These are phyloP conservation scores for Avena eriantha DNA, from an alignment of 176 grass and related monocot species.

Conservation along the genomic window DNA sequence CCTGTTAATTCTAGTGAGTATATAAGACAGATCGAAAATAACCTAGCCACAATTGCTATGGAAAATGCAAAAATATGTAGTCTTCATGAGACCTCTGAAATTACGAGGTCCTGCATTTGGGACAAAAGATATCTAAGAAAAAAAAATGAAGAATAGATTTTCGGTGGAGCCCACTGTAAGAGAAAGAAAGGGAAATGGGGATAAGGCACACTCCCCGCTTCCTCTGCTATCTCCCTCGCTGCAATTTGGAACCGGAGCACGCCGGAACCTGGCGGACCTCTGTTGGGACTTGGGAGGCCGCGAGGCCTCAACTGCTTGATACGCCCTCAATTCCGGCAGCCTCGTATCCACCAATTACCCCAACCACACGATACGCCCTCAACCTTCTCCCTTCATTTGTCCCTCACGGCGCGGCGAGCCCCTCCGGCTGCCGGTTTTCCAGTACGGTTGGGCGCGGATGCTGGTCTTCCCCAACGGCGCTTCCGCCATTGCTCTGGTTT, in stretches of 20 bases:
- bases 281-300: not conserved
- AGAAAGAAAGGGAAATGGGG: not conserved
- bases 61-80: no score
- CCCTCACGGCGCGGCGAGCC: not conserved
- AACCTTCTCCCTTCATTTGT: not conserved
- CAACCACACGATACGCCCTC: not conserved
- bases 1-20: no score
- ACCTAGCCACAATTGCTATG: no score
- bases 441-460: not conserved
- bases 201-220: conserved; percentile 6
- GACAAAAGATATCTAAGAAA: no score
- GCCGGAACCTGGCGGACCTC: not conserved
- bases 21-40: no score
- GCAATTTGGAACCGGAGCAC: conserved; percentile 12
- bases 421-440: not conserved
- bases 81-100: no score
- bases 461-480: not conserved
- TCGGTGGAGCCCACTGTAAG: not conserved
- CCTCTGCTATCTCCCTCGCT: not conserved
- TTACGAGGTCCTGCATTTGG: no score
- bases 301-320: not conserved
- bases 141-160: not conserved
- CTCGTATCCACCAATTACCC: not conserved
- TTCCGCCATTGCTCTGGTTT: not conserved
- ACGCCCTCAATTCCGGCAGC: not conserved